Base-by-base conservation (phyloP, 1,284 basidiomycete genomes). In the Tylopilus orsonianus region DNA sequence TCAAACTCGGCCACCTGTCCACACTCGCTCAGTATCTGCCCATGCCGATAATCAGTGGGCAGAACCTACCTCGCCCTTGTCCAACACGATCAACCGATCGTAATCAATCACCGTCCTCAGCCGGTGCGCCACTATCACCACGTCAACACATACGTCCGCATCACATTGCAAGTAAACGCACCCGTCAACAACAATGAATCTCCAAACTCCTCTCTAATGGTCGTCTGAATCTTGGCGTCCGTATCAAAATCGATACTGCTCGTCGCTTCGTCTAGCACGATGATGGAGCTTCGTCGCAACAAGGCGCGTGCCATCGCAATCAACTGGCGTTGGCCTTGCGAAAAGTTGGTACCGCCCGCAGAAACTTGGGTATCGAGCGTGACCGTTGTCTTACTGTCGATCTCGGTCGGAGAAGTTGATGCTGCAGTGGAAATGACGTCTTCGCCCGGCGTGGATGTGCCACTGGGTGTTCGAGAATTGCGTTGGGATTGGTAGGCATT, bases 221-320 rank as follows among this genome's bases (percentile, higher is more conserved):
- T 81, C 40, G 72, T 64, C 63, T 88, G 85, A 49, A 90, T 85
- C 58, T 79, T 79, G 14, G 72, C 70, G 37, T 81, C 78, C 29
- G 83, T 84, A 19, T 73, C 78, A 54, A 83, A 83, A 57, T 79
- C 77, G 46, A 80, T 81, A 47, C 79, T 78, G 50, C 73, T 77
- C 14, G 81, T 85, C 8, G 84, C 85, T 59, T 90, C 87, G 57
- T 89, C 87, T 50, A 89, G 75, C 41, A 89, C 78, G 46, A 89
- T 79, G 52, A 89, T 74, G 30, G 79, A 71, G 48, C 80, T 82
- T 8, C 78, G 74, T 14, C 83, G 70, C 8, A 90, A 67, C 14
- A 89, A 67, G 0, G 84, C 84, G 12, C 83, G 75, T 2, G 82
- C 80, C 71, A 84, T 74, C 1, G 84, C 82, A 12, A 90, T 74